Conservation (phyloP, 441 rosid species). For the Euphorbia corollata region DNA sequence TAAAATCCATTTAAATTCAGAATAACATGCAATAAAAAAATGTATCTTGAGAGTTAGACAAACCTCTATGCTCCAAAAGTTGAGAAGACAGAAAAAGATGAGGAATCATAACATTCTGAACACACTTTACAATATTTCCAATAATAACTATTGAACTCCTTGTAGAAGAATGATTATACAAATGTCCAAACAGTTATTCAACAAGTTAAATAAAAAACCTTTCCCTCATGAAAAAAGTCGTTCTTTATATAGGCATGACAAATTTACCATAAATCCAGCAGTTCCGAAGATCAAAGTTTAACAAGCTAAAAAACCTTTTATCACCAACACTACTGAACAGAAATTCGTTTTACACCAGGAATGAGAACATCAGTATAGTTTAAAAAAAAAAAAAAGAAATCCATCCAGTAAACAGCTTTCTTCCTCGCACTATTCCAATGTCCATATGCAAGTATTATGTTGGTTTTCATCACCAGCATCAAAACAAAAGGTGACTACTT, state of each 20-base stretch:
- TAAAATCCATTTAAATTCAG: too few species aligned
- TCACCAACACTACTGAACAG: neutral
- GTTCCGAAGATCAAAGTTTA: neutral
- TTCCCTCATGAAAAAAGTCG: neutral
- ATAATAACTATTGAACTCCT: neutral
- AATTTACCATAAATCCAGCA: neutral
- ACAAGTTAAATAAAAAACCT: neutral
- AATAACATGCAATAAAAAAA: too few species aligned
- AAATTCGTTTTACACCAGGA: neutral
- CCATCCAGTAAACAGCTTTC: neutral
- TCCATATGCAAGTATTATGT: neutral
- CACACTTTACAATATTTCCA: neutral
- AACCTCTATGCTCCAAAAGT: neutral
- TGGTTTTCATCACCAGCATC: neutral
- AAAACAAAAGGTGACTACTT: neutral
- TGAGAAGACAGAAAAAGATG: neutral
- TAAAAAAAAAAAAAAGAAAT: neutral
- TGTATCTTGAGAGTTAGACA: neutral
- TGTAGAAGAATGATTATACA: neutral
- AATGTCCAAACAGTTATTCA: neutral
- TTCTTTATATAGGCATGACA: neutral
- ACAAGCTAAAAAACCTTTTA: neutral
- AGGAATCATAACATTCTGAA: neutral
- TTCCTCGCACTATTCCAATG: neutral
- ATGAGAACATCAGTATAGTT: neutral